A percentile compares a stretch with the other conserved stretches of the same genome.
These are phyloP conservation scores for Dillenia turbinata DNA, from an alignment of 164 flowering plant species.

Conservation along the genomic window DNA sequence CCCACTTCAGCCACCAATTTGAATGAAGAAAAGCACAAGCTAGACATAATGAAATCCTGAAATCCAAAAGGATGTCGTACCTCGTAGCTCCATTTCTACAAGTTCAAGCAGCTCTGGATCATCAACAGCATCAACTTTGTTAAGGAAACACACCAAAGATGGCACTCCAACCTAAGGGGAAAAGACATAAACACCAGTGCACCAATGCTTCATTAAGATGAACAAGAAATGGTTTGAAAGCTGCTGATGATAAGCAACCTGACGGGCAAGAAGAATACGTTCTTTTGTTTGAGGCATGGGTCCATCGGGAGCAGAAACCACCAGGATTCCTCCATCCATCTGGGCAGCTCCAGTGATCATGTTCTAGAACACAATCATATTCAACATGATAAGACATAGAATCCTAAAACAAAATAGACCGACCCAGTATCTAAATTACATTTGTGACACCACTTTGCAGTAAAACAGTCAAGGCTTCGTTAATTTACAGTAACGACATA, in stretches of 20 bases:
- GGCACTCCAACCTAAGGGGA: constrained; percentile 86
- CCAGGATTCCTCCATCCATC: constrained; percentile 99
- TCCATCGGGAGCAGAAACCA: constrained; percentile 98
- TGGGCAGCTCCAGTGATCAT: constrained; percentile 99
- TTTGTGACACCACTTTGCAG: too few species aligned
- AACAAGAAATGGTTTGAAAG: constrained; percentile 5
- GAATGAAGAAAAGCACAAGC: not conserved
- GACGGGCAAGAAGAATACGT: constrained; percentile 93
- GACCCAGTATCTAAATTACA: too few species aligned
- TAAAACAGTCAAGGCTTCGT: too few species aligned
- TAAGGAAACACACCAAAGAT: constrained; percentile 88
- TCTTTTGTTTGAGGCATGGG: constrained; percentile 99
- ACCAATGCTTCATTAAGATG: not conserved
- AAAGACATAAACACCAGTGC: not conserved
- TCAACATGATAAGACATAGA: not conserved
- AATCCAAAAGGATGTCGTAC: constrained; percentile 26
- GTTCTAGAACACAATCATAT: constrained; percentile 48
- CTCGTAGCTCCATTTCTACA: constrained; percentile 98
- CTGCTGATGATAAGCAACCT: constrained; percentile 38
- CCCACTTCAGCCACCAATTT: not conserved
- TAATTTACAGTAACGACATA: too few species aligned
- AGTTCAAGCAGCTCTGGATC: constrained; percentile 93
- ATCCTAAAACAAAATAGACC: too few species aligned
- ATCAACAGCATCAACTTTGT: constrained; percentile 93
- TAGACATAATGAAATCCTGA: not conserved